Conservation (phyloP, 106 monocot species). For the Amphibolis antarctica region DNA sequence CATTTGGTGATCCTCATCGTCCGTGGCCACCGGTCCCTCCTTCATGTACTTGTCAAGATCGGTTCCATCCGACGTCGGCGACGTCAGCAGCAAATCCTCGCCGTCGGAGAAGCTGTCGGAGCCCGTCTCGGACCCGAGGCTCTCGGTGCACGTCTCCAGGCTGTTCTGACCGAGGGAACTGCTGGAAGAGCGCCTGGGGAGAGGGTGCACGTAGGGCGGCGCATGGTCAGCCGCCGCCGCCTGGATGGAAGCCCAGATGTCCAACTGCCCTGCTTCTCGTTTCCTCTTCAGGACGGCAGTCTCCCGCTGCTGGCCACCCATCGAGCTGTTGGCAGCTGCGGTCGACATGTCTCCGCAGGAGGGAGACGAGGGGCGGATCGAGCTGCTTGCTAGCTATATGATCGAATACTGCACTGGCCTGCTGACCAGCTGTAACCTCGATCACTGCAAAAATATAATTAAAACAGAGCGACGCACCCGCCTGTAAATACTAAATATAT, state of each 20-base stretch:
- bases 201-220: constrained; percentile 54
- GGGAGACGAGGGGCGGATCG: background rate
- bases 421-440: background rate
- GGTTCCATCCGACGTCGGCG: background rate
- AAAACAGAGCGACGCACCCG: too few relatives aligned
- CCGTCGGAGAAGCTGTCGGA: constrained; percentile 43
- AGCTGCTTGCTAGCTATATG: too few relatives aligned
- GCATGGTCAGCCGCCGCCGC: background rate
- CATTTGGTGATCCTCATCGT: background rate
- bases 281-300: constrained; percentile 3
- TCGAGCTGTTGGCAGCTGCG: background rate
- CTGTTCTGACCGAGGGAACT: constrained; percentile 72
- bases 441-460: too few relatives aligned
- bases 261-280: background rate
- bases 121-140: constrained; percentile 88
- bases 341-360: constrained; percentile 3
- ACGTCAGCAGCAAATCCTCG: background rate
- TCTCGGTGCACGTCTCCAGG: constrained; percentile 91
- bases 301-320: background rate
- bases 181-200: constrained; percentile 23
- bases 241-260: constrained; percentile 20
- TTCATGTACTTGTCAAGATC: background rate
- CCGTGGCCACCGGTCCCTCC: too few relatives aligned
- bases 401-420: background rate
- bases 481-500: too few relatives aligned